These are phyloP conservation scores for Mariannaea sp. DNA, from an alignment of 2,329 filamentous ascomycete genomes.

Conservation along the genomic window DNA sequence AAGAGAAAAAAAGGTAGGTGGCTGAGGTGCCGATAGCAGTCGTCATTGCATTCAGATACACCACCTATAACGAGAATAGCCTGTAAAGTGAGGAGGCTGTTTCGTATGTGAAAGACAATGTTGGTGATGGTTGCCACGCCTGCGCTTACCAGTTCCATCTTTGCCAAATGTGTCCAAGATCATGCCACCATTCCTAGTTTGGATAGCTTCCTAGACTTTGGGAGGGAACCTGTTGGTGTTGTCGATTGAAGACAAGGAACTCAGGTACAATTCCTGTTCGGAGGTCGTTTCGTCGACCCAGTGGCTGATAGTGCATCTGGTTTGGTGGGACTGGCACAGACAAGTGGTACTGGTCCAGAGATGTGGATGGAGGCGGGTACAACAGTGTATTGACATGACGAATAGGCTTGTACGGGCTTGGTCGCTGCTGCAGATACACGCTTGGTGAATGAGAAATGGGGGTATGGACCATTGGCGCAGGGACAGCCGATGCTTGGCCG, in stretches of 20 bases:
- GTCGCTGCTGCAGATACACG: conserved; percentile 82
- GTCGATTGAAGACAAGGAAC: conserved; percentile 50
- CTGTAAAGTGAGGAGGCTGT: too few relatives aligned
- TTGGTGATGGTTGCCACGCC: too few relatives aligned
- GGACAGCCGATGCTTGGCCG: conserved; percentile 54
- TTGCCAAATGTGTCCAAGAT: conserved; percentile 7
- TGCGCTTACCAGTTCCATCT: too few relatives aligned
- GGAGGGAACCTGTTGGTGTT: conserved; percentile 35
- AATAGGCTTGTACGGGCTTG: conserved; percentile 91
- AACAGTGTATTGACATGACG: conserved; percentile 89
- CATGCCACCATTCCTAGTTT: conserved; percentile 41
- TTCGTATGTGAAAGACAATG: too few relatives aligned
- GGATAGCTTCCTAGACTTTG: conserved; percentile 42
- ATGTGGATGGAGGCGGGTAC: conserved; percentile 80
- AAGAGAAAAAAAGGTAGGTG: conserved; percentile 21
- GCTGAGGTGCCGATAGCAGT: too few relatives aligned
- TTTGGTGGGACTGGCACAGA: conserved; percentile 61
- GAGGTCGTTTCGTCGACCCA: conserved; percentile 71
- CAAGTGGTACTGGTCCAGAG: conserved; percentile 75
- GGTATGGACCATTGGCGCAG: conserved; percentile 62
- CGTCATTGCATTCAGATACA: conserved; percentile 20
- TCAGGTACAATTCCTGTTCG: conserved; percentile 74
- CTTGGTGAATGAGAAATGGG: conserved; percentile 83
- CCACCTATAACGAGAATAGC: neutral
- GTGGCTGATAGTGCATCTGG: conserved; percentile 82